Evolutionary conservation across 2,329 filamentous ascomycete species (phyloP).

Genomic region (Microcera coccophila): DNA sequence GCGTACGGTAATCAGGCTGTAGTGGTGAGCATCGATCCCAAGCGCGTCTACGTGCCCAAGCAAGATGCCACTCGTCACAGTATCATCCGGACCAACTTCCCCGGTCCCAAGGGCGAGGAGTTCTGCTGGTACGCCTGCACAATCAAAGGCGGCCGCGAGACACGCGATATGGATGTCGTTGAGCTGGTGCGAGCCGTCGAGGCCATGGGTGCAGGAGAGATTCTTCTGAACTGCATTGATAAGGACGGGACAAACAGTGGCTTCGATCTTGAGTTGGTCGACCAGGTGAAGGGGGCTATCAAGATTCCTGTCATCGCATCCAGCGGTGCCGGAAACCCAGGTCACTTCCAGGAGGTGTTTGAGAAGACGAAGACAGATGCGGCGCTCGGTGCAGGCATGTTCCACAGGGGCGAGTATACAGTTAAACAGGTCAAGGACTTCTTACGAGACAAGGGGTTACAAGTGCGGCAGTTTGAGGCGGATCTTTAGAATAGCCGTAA

Average conservation of each 20-base stretch:
- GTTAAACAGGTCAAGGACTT: conserved; percentile 91
- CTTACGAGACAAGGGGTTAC: conserved; percentile 64
- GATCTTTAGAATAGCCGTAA: conserved; percentile 25
- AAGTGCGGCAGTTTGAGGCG: conserved; percentile 76
- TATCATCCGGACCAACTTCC: conserved; percentile 65
- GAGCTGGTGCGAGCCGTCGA: conserved; percentile 87
- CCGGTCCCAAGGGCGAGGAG: conserved; percentile 70
- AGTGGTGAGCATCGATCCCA: conserved; percentile 91
- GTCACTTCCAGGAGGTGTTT: conserved; percentile 90
- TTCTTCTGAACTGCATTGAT: conserved; percentile 96
- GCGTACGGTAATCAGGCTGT: conserved; percentile 97
- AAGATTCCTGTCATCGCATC: conserved; percentile 94
- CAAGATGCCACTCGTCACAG: conserved; percentile 67
- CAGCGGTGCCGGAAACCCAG: conserved; percentile 83
- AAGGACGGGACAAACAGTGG: conserved; percentile 91
- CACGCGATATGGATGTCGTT: conserved; percentile 87
- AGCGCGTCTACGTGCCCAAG: conserved; percentile 79
- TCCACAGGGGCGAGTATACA: conserved; percentile 92
- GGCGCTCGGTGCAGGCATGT: conserved; percentile 93
- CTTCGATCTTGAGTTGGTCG: conserved; percentile 89
- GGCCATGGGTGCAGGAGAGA: conserved; percentile 92
- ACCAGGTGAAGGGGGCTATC: conserved; percentile 80
- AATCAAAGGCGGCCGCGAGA: conserved; percentile 90
- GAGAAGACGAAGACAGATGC: conserved; percentile 81
- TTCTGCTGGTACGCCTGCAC: conserved; percentile 98